Conservation (phyloP, 2,329 filamentous ascomycete species). For the Cordyceps tenuipes region DNA sequence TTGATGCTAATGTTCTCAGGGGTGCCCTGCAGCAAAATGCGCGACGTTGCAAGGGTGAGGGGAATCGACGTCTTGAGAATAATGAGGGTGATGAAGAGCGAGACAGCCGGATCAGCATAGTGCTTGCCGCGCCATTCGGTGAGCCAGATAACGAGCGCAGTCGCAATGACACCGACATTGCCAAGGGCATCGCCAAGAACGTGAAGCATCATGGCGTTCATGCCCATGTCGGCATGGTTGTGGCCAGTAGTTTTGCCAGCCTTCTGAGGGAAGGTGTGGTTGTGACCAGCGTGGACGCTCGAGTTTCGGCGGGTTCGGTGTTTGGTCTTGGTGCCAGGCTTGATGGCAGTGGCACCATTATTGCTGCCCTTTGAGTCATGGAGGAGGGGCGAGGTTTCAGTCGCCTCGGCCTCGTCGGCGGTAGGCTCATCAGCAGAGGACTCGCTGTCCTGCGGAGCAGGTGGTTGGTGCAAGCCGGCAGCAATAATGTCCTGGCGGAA, state of each 20-base stretch:
- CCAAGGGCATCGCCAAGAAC: slow-evolving; percentile 77
- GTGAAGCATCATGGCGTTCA: slow-evolving; percentile 75
- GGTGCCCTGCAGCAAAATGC: slow-evolving; percentile 89
- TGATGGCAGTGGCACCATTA: slow-evolving; percentile 19
- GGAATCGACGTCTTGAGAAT: slow-evolving; percentile 68
- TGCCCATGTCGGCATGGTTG: slow-evolving; percentile 84
- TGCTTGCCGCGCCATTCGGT: slow-evolving; percentile 71
- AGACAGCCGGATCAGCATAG: slow-evolving; percentile 88
- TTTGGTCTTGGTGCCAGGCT: slow-evolving; percentile 17
- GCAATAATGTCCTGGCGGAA: slow-evolving; percentile 90
- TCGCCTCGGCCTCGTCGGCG: slow-evolving; percentile 34
- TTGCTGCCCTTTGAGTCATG: slow-evolving; percentile 26
- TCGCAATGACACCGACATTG: slow-evolving; percentile 77
- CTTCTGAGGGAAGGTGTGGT: slow-evolving; percentile 69
- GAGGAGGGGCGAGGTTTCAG: slow-evolving; percentile 41
- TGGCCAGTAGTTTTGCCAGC: slow-evolving; percentile 56
- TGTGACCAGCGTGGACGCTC: slow-evolving; percentile 61
- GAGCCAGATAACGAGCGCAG: slow-evolving; percentile 85
- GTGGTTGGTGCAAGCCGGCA: slow-evolving; percentile 50
- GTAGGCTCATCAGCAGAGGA: slow-evolving; percentile 37
- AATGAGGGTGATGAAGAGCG: slow-evolving; percentile 82
- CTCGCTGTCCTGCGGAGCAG: slow-evolving; percentile 43
- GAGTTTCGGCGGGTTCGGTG: slow-evolving; percentile 37
- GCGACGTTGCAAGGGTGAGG: slow-evolving; percentile 68
- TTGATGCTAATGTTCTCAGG: slow-evolving; percentile 81